Conservation (phyloP, 202 grass and related monocot genomes). For the Saccharum hybrid region DNA sequence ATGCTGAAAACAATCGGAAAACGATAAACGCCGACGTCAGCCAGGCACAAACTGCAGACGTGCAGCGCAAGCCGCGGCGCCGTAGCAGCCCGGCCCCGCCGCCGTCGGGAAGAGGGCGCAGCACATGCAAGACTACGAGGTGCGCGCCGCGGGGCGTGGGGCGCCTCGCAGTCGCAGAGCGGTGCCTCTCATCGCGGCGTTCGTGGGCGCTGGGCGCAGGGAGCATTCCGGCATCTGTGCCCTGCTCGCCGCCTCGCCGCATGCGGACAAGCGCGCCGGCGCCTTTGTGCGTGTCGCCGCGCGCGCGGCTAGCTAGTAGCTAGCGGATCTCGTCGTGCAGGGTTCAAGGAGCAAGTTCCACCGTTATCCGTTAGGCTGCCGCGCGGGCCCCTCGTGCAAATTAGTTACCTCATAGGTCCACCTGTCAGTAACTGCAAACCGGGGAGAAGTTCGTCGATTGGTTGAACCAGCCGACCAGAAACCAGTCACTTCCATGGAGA, state of each 20-base stretch:
- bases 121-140: neutral
- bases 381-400: neutral
- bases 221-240: constrained; percentile 23
- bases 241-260: constrained; percentile 31
- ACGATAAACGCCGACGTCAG: constrained; percentile 1
- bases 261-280: constrained; percentile 38
- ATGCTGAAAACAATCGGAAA: neutral
- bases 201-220: neutral
- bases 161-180: too few relatives aligned
- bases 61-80: neutral
- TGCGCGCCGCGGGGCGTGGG: too few relatives aligned
- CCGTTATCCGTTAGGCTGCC: constrained; percentile 6
- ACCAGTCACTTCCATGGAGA: too few relatives aligned
- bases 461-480: neutral
- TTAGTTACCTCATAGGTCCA: neutral
- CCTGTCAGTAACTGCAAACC: neutral
- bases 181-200: neutral
- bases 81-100: neutral
- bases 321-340: constrained; percentile 1
- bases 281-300: constrained; percentile 33
- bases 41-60: too few relatives aligned
- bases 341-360: neutral
- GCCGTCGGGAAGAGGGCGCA: neutral
- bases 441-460: too few relatives aligned
- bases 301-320: neutral